A percentile compares a stretch with the other conserved stretches of the same genome.
Conservation (phyloP, 306 rosid species). For the Parietaria judaica region DNA sequence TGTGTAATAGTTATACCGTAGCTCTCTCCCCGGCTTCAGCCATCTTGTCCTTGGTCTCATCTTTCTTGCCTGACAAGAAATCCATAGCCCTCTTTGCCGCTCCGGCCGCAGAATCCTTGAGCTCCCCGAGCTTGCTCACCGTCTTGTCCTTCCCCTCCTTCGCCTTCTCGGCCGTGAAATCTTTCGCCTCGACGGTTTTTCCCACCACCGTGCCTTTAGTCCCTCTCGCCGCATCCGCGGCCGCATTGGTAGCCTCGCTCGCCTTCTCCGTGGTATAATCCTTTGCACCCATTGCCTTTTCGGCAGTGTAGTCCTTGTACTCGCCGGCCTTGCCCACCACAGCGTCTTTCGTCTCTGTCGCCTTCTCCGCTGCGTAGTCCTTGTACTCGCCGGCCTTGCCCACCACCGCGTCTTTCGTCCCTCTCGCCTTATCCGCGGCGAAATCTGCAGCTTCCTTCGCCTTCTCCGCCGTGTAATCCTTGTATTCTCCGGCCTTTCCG, state of each 20-base stretch:
- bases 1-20: constrained; percentile 14
- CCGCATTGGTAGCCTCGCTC: not conserved
- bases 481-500: constrained; percentile 3
- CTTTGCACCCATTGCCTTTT: constrained; percentile 5
- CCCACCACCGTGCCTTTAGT: constrained; percentile 4
- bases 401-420: constrained; percentile 18
- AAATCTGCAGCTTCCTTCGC: not conserved
- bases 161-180: constrained; percentile 38
- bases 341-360: not conserved
- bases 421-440: constrained; percentile 10
- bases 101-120: constrained; percentile 53
- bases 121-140: constrained; percentile 45
- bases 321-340: constrained; percentile 14
- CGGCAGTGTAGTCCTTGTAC: constrained; percentile 19
- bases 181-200: constrained; percentile 12
- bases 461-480: not conserved
- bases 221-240: constrained; percentile 4
- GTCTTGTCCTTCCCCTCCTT: constrained; percentile 51
- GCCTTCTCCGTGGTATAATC: constrained; percentile 4
- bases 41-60: constrained; percentile 37
- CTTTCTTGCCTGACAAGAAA: constrained; percentile 52
- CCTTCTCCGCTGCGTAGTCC: constrained; percentile 1
- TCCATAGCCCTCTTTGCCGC: constrained; percentile 52
- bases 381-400: constrained; percentile 4
- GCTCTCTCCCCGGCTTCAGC: constrained; percentile 33